phyloP scores from a whole-genome alignment of 2,329 filamentous ascomycete species.

The Nigrospora osmanthi region DNA sequence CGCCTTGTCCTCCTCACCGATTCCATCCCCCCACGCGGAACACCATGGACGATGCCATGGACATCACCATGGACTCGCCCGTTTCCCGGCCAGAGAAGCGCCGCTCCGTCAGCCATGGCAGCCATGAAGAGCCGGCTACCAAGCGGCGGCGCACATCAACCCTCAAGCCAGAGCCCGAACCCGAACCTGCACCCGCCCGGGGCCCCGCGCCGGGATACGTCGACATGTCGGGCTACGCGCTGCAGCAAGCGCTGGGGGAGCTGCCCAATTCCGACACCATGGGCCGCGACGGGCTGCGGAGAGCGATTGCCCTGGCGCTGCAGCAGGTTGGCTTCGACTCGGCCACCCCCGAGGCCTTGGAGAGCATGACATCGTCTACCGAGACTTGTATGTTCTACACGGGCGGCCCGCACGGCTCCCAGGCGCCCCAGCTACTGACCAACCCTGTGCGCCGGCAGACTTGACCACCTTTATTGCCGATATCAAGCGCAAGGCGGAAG shows the following conservation, averaged over 20 bases:
- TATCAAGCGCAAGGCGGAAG: slow-evolving; percentile 36
- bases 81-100: slow-evolving; percentile 12
- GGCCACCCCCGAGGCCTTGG: slow-evolving; percentile 47
- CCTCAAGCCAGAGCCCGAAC: slow-evolving; percentile 8
- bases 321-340: slow-evolving; percentile 51
- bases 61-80: slow-evolving; percentile 1
- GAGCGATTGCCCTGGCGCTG: slow-evolving; percentile 47
- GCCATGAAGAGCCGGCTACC: slow-evolving; percentile 2
- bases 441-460: slow-evolving; percentile 26
- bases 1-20: not conserved
- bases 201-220: not conserved
- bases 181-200: not conserved
- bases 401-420: not conserved
- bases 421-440: too few relatives aligned
- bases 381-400: slow-evolving; percentile 44
- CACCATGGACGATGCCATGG: not conserved
- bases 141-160: slow-evolving; percentile 18
- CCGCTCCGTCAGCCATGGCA: slow-evolving; percentile 8
- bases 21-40: not conserved
- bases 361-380: slow-evolving; percentile 46
- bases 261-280: slow-evolving; percentile 20
- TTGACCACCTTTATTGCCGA: slow-evolving; percentile 39
- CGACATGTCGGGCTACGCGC: slow-evolving; percentile 1
- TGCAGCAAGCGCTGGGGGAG: slow-evolving; percentile 7
- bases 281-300: slow-evolving; percentile 37